Conservation (phyloP, 495 filamentous ascomycete species). For the Hypoxylon perforatum region DNA sequence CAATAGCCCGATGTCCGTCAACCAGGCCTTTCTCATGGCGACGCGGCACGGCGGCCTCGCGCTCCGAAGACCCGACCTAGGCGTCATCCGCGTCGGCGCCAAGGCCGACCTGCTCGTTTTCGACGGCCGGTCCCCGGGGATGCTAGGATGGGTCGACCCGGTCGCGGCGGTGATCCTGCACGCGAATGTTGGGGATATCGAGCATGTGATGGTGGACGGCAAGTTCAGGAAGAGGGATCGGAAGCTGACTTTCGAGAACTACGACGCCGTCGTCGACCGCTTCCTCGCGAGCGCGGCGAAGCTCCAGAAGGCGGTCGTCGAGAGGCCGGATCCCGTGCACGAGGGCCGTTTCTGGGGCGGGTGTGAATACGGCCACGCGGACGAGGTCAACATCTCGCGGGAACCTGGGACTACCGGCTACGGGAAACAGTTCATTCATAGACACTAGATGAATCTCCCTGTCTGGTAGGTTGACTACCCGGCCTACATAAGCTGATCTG, state of each 20-base stretch:
- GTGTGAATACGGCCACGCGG: slow-evolving; percentile 29
- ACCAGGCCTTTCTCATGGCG: slow-evolving; percentile 62
- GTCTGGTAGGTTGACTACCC: too few species aligned
- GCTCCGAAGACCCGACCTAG: slow-evolving; percentile 57
- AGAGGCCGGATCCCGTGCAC: slow-evolving; percentile 28
- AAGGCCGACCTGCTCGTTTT: slow-evolving; percentile 65
- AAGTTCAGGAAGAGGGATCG: slow-evolving; percentile 53
- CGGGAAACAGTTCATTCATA: slow-evolving; percentile 35
- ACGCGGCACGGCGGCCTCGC: slow-evolving; percentile 60
- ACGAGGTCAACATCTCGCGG: slow-evolving; percentile 32
- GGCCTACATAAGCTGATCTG: too few species aligned
- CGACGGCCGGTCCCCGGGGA: slow-evolving; percentile 54
- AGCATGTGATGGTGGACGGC: slow-evolving; percentile 61
- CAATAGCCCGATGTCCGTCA: slow-evolving; percentile 56
- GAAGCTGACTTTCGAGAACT: slow-evolving; percentile 44
- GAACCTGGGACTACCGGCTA: slow-evolving; percentile 42
- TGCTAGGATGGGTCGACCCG: slow-evolving; percentile 63
- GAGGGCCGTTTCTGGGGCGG: slow-evolving; percentile 35
- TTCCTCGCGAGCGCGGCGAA: slow-evolving; percentile 49
- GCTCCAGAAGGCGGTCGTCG: slow-evolving; percentile 36
- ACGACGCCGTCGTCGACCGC: slow-evolving; percentile 38
- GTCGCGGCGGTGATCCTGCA: slow-evolving; percentile 65
- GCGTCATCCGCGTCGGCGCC: slow-evolving; percentile 55
- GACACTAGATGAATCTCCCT: background rate
- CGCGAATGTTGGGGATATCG: slow-evolving; percentile 58